Base-by-base conservation (phyloP, 1,284 basidiomycete genomes). In the Erythrobasidium hasegawianum region DNA sequence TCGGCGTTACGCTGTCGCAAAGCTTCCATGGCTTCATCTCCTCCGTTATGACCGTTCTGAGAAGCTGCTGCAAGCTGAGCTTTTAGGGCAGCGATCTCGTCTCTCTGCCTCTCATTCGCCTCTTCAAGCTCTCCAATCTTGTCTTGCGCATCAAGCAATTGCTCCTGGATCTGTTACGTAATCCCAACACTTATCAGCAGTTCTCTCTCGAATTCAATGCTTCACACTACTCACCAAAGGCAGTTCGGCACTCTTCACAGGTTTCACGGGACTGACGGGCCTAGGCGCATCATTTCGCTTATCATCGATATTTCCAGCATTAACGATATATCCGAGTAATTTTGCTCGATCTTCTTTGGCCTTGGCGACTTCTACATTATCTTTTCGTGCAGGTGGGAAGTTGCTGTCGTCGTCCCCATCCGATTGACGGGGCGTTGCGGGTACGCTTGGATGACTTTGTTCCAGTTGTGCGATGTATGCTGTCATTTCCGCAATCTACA, bases 1-100 rank as follows among this genome's bases (percentile, higher is more conserved):
- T 74, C 73, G 20, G 68, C 67, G 40, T 71, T 71, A 53, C 69
- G 68, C 61, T 68, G 59, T 11, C 56, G 22, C 16, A 73, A 55
- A 5, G 54, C 60, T 53, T 58, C 58, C 10, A 73, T 61, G 10
- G 54, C 38, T 0, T 57, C 45, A 26, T 71, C 68, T 20, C 59
- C 64, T 8, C 58, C 60, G 8, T 67, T 68, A 13, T 33, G 54
- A 0, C 56, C 43, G 56, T 67, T 27, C 47, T 29, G 2, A 11
- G 47, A n/a, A 43, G 27, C 24, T 66, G 57, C 16, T 58, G 70
- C 64, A 13, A 68, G 66, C 52, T 71, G 68, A n/a, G 60, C 62
- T 11, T 55, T 66, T 4, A 70, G 38, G 0, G 64, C 16, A 5
- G 57, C 52, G 13, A 73, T 59, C 41, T 74, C 72, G 57, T 56